Base-by-base conservation (phyloP, 1,284 basidiomycete genomes). In the Ceratobasidium sp. region DNA sequence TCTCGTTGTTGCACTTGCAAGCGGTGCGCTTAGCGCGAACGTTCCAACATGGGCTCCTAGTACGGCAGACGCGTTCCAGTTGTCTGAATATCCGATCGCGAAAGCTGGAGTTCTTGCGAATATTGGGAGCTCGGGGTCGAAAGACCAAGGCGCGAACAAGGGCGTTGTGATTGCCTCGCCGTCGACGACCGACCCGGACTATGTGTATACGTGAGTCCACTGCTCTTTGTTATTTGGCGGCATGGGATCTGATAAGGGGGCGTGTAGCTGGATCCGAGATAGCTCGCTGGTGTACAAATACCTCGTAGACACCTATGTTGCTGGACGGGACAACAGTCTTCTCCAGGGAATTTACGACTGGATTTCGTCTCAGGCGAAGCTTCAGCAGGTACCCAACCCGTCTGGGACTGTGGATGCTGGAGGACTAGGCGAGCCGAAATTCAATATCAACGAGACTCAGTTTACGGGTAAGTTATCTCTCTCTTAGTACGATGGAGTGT, bases 401-500 rank as follows among this genome's bases (percentile, higher is more conserved):
- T 88, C 88, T 73, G 90, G 90, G 2, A 84, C 85, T 2, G 79
- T 89, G n/a, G 82, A 83, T n/a, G 86, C 89, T 2, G 89, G 89
- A 45, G 75, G 79, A 14, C 44, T 80, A 7, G 81, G 81, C n/a
- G 81, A 82, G 75, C 81, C 81, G 54, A 82, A 82, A 45, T 72
- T 72, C 31, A 11, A 59, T 2, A 66, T 78, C 24, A 79, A 82
- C 74, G 80, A 80, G 19, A 78, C 78, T 9, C 75, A 79, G 27
- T 82, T 81, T 71, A 74, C 73, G 2, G 80, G 74, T 63, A 19
- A 15, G 67, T 72, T 8, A n/a, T 41, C 15, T 5, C 9, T 27
- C 11, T 14, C 1, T 22, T 45, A 15, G 11, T 27, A 14, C 1
- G 41, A 9, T 44, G 66, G 4, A 5, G 36, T 41, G 36, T 41